Base-by-base conservation (phyloP, 805 yeast genomes). In the Wickerhamiella vanderwaltii region DNA sequence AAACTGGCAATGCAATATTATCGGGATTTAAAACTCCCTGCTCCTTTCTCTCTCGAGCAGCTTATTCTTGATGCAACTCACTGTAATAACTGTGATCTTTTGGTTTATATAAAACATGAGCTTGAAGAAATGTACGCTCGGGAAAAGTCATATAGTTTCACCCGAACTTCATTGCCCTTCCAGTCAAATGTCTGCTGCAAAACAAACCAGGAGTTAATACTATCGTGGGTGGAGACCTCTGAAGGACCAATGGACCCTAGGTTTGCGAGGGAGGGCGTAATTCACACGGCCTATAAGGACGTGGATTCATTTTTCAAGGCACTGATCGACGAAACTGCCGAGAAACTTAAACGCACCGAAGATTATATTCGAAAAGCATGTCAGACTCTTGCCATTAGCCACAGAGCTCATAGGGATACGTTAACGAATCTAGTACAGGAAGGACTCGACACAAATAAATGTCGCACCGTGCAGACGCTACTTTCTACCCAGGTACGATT, bases 41-140 rank as follows among this genome's bases (percentile, higher is more conserved):
- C 40, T 4, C 40, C 40, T n/a, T 37, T 37, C 9, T 15, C 33
- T 1, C 22, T 29, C 28, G 40, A 37, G 12, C 33, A 37, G 40
- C 19, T 37, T 9, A n/a, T 37, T 26, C 22, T 37, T 19, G 31
- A 26, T 12, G 30, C 40, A 4, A 20, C 33, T 4, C 6, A 29
- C 4, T 19, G 34, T 20, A 22, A n/a, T 20, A 29, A 37, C 13
- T 15, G 31, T 11, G 32, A 20, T 16, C 16, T 37, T 20, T 22
- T 37, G 9, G 2, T 12, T 22, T 13, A 7, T 5, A 20, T 29
- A 2, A 9, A 13, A 11, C 13, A 19, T 11, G 40, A 22, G 15
- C 33, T 37, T 18, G 19, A 36, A 13, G 25, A 28, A 2, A 18
- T 36, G 25, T 26, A 20, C 9, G 25, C 19, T 9, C 31, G 25